Percentiles rank a stretch among this genome's conserved stretches.
These are phyloP conservation scores for Rubus parviflorus DNA, from an alignment of 306 rosid species.

Conservation along the genomic window DNA sequence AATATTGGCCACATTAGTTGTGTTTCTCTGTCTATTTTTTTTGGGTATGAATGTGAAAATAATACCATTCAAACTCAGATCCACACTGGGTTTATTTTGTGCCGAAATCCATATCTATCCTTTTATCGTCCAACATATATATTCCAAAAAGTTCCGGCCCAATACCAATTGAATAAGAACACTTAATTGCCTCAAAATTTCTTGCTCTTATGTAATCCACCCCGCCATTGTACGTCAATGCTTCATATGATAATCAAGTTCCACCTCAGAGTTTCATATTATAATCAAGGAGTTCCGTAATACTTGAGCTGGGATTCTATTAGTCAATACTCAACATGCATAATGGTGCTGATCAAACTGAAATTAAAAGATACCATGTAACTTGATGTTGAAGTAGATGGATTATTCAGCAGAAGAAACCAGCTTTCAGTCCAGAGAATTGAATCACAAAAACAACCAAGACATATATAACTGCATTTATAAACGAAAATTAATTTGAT, in stretches of 20 bases:
- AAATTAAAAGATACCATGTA: neutral
- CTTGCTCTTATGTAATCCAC: neutral
- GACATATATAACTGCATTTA: neutral
- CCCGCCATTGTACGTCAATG: neutral
- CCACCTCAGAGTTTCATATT: neutral
- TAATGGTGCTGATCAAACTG: neutral
- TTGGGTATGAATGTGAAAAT: too few relatives aligned
- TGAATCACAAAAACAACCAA: neutral
- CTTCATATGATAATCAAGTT: neutral
- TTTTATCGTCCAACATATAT: too few relatives aligned
- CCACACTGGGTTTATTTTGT: too few relatives aligned
- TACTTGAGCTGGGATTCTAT: neutral
- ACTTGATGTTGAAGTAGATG: neutral
- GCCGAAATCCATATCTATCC: too few relatives aligned
- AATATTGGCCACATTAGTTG: too few relatives aligned
- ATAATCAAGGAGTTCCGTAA: neutral
- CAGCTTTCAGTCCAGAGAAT: neutral
- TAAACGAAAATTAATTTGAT: neutral
- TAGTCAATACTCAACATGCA: neutral
- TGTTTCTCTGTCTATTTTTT: too few relatives aligned
- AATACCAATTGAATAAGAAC: neutral
- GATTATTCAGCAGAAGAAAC: neutral
- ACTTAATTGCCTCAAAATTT: neutral
- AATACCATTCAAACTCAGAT: too few relatives aligned
- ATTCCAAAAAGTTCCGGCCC: too few relatives aligned